Percentiles rank a stretch among this genome's conserved stretches.
Evolutionary conservation across 495 filamentous ascomycete genomes (phyloP).

Genomic region (Parathielavia appendiculata): DNA sequence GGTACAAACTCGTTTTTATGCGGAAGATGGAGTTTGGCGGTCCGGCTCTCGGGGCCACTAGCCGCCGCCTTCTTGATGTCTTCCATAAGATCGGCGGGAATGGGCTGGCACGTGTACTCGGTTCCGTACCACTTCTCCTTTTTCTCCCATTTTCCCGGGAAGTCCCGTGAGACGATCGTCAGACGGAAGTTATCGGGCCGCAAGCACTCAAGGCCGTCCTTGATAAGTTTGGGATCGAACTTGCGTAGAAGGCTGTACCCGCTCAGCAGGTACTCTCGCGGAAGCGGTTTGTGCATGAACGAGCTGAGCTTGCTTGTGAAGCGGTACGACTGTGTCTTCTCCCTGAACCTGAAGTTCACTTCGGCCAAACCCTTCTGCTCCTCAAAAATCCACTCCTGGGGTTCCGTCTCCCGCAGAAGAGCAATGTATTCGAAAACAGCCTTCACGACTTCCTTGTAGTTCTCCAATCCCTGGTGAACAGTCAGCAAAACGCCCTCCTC

Average conservation of each 20-base stretch:
- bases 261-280: conserved; percentile 81
- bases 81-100: conserved; percentile 67
- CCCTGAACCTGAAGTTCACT: conserved; percentile 89
- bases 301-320: conserved; percentile 79
- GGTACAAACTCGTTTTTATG: conserved; percentile 96
- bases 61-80: conserved; percentile 61
- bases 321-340: conserved; percentile 82
- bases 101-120: conserved; percentile 80
- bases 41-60: conserved; percentile 52
- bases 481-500: conserved; percentile 8
- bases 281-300: conserved; percentile 85
- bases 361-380: conserved; percentile 86
- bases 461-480: conserved; percentile 49
- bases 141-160: conserved; percentile 76
- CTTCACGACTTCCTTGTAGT: conserved; percentile 84
- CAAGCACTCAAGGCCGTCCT: conserved; percentile 66
- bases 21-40: conserved; percentile 74
- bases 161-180: conserved; percentile 72
- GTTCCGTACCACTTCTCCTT: conserved; percentile 99
- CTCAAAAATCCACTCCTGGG: conserved; percentile 87
- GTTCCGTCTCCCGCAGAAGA: conserved; percentile 72
- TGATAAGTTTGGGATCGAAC: conserved; percentile 72
- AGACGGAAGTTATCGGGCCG: conserved; percentile 87
- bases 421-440: conserved; percentile 91
- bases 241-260: conserved; percentile 61